Evolutionary conservation across 2,329 filamentous ascomycete genomes (phyloP), one percentile per base, ranked within the genome.

Genomic region (Neocucurbitaria cava): DNA sequence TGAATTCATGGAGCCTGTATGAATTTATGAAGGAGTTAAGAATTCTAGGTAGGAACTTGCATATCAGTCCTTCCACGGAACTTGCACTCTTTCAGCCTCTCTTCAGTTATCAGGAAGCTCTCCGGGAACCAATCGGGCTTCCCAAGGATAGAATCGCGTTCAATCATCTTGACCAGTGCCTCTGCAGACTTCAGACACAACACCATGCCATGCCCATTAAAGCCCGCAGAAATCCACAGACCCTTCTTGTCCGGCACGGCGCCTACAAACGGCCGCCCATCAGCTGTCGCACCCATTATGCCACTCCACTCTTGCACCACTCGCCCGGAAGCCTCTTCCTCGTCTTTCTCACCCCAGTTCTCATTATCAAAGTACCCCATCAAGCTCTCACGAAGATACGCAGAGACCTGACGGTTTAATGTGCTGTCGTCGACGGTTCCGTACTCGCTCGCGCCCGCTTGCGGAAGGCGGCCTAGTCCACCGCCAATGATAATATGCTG

Each of bases 161-260:
- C 39, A 57, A 87, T 79, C 82, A 88, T 86, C 26, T 76, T 73
- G 1, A 80, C 83, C 53, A 89, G 62, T 0, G 82, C 87, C 60
- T 82, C 80, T 0, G 85, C 85, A 24, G 81, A 83, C 68, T 85
- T 82, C 76, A 85, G 83, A 49, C 85, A 85, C 28, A 85, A 71
- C 1, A 86, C 86, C 87, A 89, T 89, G 0, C 86, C 70, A 68
- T 89, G 85, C 1, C 87, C 87, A 59, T 87, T 87, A 59, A 89
- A 89, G 5, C 84, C 81, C 3, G 83, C 84, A 28, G 81, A 78
- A 1, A 87, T 75, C 78, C 83, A 87, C 20, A 89, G 65, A 0
- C 80, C 78, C 4, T 72, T 51, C 40, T 70, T 69, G 2, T 71
- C 75, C 1, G 80, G 81, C 46, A 80, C 77, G 13, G 66, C 60